Evolutionary conservation across 768 basidiomycete genomes (phyloP), one percentile per base, ranked within the genome.

Genomic region (Mycena crocata): DNA sequence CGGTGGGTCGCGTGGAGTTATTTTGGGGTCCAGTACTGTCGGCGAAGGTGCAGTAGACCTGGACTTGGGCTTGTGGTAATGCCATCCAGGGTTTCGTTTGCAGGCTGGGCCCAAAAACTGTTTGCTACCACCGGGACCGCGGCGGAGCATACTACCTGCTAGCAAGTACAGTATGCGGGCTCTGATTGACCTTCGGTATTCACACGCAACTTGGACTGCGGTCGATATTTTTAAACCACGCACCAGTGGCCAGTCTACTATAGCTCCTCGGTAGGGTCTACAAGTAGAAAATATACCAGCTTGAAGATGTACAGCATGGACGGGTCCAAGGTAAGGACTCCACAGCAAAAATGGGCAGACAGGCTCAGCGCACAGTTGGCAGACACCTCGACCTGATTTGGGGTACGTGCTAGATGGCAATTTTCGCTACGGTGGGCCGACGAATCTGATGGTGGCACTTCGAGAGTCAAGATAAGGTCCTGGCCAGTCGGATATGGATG

Each of bases 201-300:
- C 45, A 12, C 52, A 48, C 44, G 26, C 26, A 13, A 14, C 4
- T 12, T 14, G 35, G 13, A 28, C 32, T 52, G 44, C 31, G 51
- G 9, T 14, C 6, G 15, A 50, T 66, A 56, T 67, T 62, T 51
- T 62, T 57, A 57, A 57, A 56, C 13, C 6, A 21, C 30, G 19
- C 26, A 40, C 49, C 56, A 66, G 26, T 49, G 52, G 51, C 21
- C n/a, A 21, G 8, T 42, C 34, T 28, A 13, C 37, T 48, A 23
- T n/a, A 46, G 52, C 45, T 40, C 62, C 45, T 63, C 51, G 49
- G 60, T 55, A 35, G 24, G 39, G 21, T 28, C 46, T 44, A 32
- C 13, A 48, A 57, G 45, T 19, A 49, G 50, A 28, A 54, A 23
- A 60, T 49, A 31, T 66, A 39, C 50, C 64, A 65, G 35, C 21